A percentile compares a stretch with the other conserved stretches of the same genome.
Conservation (phyloP, 1,284 basidiomycete genomes). For the Boletus albobrunnescens region DNA sequence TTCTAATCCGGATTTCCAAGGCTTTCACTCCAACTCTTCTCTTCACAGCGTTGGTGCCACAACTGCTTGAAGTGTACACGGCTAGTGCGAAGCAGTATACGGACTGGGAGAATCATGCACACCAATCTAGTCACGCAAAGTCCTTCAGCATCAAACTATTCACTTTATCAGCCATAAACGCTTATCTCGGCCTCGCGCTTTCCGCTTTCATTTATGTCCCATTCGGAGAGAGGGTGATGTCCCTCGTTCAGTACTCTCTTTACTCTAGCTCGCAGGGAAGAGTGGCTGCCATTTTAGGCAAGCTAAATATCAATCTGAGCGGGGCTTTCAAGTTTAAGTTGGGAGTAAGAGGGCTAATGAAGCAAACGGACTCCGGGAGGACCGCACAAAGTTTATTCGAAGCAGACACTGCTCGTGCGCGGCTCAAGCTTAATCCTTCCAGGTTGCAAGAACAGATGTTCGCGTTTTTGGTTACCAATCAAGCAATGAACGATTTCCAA, state of each 20-base stretch:
- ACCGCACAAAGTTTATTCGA: constrained; percentile 43
- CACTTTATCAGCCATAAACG: constrained; percentile 81
- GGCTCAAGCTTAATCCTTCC: constrained; percentile 58
- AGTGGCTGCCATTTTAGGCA: constrained; percentile 18
- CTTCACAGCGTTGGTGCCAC: constrained; percentile 81
- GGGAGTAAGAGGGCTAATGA: constrained; percentile 14
- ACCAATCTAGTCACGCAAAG: constrained; percentile 70
- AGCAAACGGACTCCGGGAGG: constrained; percentile 10
- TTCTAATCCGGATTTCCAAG: constrained; percentile 37
- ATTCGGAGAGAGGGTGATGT: constrained; percentile 83
- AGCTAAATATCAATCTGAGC: constrained; percentile 26
- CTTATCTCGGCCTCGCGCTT: constrained; percentile 82
- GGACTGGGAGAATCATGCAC: constrained; percentile 87
- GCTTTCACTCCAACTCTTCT: constrained; percentile 81
- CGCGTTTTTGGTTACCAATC: constrained; percentile 91
- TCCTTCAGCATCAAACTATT: constrained; percentile 93
- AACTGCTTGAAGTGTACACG: constrained; percentile 78
- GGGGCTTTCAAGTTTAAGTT: constrained; percentile 19
- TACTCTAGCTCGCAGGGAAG: constrained; percentile 31
- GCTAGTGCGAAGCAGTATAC: constrained; percentile 69
- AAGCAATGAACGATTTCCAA: constrained; percentile 76
- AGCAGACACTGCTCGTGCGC: constrained; percentile 44
- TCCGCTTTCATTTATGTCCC: constrained; percentile 91
- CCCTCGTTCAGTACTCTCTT: constrained; percentile 44
- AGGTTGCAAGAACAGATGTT: constrained; percentile 91